These are phyloP conservation scores for Cryptococcus deneoformans DNA, from an alignment of 1,284 basidiomycete species.

Conservation along the genomic window DNA sequence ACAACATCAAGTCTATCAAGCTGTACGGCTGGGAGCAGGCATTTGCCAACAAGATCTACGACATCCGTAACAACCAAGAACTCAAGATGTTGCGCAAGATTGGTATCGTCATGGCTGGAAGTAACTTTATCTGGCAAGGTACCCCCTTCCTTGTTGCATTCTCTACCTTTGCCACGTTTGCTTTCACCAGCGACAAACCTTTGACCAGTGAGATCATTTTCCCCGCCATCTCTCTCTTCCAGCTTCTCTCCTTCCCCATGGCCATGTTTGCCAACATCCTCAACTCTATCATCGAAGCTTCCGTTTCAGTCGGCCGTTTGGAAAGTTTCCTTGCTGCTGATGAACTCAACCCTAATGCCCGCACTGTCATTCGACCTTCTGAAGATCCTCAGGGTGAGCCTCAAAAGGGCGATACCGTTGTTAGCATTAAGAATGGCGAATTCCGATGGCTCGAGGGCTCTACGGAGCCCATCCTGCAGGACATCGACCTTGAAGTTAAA, in stretches of 20 bases:
- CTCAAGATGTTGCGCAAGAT: constrained; percentile 77
- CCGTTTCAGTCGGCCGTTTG: constrained; percentile 80
- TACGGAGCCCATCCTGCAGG: constrained; percentile 65
- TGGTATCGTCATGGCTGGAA: constrained; percentile 59
- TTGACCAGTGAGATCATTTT: constrained; percentile 91
- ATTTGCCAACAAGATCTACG: constrained; percentile 65
- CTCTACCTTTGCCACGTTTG: constrained; percentile 76
- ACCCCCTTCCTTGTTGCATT: constrained; percentile 71
- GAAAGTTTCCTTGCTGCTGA: constrained; percentile 71
- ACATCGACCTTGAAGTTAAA: constrained; percentile 68
- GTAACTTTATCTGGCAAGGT: constrained; percentile 40
- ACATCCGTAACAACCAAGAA: constrained; percentile 82
- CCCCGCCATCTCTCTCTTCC: constrained; percentile 90
- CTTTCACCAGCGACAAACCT: constrained; percentile 63
- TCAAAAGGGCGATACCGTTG: constrained; percentile 65
- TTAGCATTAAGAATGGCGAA: constrained; percentile 69
- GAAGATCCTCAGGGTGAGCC: constrained; percentile 48
- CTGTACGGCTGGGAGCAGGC: constrained; percentile 70
- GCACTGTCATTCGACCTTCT: constrained; percentile 53
- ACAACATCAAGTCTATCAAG: constrained; percentile 78
- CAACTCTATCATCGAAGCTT: constrained; percentile 55
- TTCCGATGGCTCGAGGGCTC: constrained; percentile 69
- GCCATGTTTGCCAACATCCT: constrained; percentile 59
- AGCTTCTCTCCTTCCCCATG: constrained; percentile 83
- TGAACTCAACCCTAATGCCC: constrained; percentile 75